These are phyloP conservation scores for Orbilia blumenaviensis DNA, from an alignment of 2,329 filamentous ascomycete species.

Conservation along the genomic window DNA sequence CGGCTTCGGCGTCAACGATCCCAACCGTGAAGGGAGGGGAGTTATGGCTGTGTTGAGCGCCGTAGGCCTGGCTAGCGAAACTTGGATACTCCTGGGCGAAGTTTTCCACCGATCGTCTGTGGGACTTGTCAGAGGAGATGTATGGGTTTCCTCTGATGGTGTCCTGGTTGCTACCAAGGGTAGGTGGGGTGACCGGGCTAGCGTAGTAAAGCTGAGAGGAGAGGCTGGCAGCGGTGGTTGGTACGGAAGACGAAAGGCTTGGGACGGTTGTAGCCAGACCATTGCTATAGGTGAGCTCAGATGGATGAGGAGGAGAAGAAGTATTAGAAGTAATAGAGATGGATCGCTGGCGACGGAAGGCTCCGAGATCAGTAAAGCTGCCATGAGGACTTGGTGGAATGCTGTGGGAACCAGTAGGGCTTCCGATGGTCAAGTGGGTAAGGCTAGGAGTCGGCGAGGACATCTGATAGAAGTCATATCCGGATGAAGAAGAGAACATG, in stretches of 20 bases:
- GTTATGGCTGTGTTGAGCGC: conserved; percentile 61
- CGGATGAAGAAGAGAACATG: conserved; percentile 72
- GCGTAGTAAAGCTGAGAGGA: conserved; percentile 40
- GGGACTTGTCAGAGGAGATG: conserved; percentile 43
- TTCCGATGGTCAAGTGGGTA: conserved; percentile 52
- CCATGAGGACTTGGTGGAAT: conserved; percentile 52
- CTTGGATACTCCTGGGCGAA: conserved; percentile 47
- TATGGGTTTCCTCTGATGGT: conserved; percentile 53
- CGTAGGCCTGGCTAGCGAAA: conserved; percentile 37
- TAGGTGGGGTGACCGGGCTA: conserved; percentile 35
- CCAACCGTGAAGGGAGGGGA: conserved; percentile 19
- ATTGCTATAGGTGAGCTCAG: conserved; percentile 50
- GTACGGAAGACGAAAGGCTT: conserved; percentile 29
- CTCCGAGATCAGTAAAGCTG: conserved; percentile 54
- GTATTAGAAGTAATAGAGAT: conserved; percentile 43
- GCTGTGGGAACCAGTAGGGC: conserved; percentile 40
- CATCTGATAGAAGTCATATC: conserved; percentile 70
- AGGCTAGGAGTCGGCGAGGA: conserved; percentile 63
- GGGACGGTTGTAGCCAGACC: conserved; percentile 48
- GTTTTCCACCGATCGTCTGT: conserved; percentile 49
- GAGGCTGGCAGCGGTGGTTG: conserved; percentile 31
- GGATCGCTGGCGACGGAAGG: conserved; percentile 52
- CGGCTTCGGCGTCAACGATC: conserved; percentile 48
- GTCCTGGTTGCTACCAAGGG: conserved; percentile 34
- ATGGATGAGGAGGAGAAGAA: conserved; percentile 43